A percentile compares a stretch with the other conserved stretches of the same genome.
These are phyloP conservation scores for Mallotus repandus DNA, from an alignment of 441 rosid genomes.

Conservation along the genomic window DNA sequence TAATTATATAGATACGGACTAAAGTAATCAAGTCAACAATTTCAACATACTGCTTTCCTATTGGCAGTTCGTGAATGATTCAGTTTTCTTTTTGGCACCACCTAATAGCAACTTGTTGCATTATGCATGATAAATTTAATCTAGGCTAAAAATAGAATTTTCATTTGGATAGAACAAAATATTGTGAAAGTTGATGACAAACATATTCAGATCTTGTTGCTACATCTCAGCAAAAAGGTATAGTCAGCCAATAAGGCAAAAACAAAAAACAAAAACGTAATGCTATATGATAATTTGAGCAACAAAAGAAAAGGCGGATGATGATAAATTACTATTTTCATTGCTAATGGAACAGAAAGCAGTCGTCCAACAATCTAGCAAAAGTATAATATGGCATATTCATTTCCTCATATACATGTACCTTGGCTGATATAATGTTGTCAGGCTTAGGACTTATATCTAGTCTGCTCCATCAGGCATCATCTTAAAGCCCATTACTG, in stretches of 20 bases:
- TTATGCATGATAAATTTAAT: too few relatives aligned
- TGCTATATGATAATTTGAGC: background rate
- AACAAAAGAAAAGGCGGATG: background rate
- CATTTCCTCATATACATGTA: background rate
- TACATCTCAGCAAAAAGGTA: background rate
- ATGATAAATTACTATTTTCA: background rate
- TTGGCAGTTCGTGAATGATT: too few relatives aligned
- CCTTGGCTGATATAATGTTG: background rate
- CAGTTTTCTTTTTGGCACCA: too few relatives aligned
- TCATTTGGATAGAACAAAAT: too few relatives aligned
- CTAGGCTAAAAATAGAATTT: too few relatives aligned
- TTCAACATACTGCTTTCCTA: too few relatives aligned
- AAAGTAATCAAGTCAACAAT: too few relatives aligned
- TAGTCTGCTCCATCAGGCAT: constrained; percentile 1
- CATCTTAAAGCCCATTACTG: constrained; percentile 16
- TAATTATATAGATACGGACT: too few relatives aligned
- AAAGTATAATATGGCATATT: background rate
- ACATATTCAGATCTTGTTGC: too few relatives aligned
- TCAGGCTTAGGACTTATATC: background rate
- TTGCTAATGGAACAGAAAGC: background rate
- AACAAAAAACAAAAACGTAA: background rate
- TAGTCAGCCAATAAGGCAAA: background rate
- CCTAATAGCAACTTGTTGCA: too few relatives aligned
- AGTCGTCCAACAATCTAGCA: background rate
- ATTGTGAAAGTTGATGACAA: too few relatives aligned